Conservation (phyloP, 2,329 filamentous ascomycete species). For the Colletotrichum navitas region DNA sequence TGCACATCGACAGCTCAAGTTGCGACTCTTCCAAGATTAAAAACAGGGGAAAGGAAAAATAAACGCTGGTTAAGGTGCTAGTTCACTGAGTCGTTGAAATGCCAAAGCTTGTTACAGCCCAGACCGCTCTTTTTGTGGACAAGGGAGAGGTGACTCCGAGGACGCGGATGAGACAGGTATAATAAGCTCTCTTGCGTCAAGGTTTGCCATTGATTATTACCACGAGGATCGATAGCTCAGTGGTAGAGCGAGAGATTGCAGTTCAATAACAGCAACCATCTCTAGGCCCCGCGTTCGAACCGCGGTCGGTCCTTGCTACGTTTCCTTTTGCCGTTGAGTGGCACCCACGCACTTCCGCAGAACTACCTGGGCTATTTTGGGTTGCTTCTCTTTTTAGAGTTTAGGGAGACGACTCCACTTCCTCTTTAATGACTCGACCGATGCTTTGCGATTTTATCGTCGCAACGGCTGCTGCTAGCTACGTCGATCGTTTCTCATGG, state of each 20-base stretch:
- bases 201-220: rapidly evolving
- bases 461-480: not conserved
- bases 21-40: not conserved
- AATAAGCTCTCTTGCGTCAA: not conserved
- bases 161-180: not conserved
- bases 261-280: not conserved
- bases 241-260: conserved; percentile 41
- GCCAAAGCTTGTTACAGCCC: no score
- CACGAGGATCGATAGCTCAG: conserved; percentile 37
- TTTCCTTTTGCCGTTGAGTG: not conserved
- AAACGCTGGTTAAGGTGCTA: not conserved
- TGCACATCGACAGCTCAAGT: no score
- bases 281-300: conserved; percentile 37
- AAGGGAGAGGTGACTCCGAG: not conserved
- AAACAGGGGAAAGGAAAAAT: not conserved
- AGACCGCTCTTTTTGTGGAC: not conserved
- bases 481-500: not conserved
- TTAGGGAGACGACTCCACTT: not conserved
- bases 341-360: no score
- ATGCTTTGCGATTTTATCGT: no score
- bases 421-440: not conserved
- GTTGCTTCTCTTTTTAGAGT: not conserved
- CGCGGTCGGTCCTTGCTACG: conserved; percentile 21
- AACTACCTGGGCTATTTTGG: no score
- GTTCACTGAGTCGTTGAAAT: not conserved